Base-by-base conservation (phyloP, 768 basidiomycete genomes). In the Steccherinum ochraceum region DNA sequence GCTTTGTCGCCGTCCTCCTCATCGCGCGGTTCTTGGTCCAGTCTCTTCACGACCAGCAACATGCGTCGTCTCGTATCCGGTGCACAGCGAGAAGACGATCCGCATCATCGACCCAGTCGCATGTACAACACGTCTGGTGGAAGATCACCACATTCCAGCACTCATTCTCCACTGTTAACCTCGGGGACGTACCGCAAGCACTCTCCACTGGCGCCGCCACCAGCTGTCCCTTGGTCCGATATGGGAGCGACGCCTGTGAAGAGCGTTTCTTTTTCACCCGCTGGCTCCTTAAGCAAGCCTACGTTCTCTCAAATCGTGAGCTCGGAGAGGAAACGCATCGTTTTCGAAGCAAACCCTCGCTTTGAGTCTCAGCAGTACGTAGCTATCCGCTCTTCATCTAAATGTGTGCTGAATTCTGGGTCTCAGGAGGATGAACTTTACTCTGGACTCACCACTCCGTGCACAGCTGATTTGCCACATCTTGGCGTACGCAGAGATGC, bases 21-120 rank as follows among this genome's bases (percentile, higher is more conserved):
- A 18, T 63, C 63, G 2, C 75, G 81, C 41, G 86, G 81, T 7
- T 89, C 89, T 0, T 91, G 89, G 89, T 85, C 87, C 0, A 89
- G 81, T 58, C 61, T 91, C 11, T 86, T 89, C 62, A 84, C 81
- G 52, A 69, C 85, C 0, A 79, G 78, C 16, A 77, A 72, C 40
- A 71, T 89, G 67, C 74, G 84, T 23, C 84, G 88, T 50, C 79
- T 90, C 52, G 81, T 89, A 56, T 72, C 73, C 11, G 79, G 83
- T 25, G 67, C 13, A 60, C n/a, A n/a, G n/a, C n/a, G n/a, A n/a
- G n/a, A n/a, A n/a, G n/a, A n/a, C n/a, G n/a, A n/a, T n/a, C n/a
- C n/a, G n/a, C n/a, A n/a, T n/a, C n/a, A n/a, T n/a, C n/a, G n/a
- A n/a, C 60, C 62, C 5, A 39, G 54, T 27, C 56, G 26, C 40